Evolutionary conservation across 23 red algal species (phyloP).

Genomic region (Gracilaria domingensis): DNA sequence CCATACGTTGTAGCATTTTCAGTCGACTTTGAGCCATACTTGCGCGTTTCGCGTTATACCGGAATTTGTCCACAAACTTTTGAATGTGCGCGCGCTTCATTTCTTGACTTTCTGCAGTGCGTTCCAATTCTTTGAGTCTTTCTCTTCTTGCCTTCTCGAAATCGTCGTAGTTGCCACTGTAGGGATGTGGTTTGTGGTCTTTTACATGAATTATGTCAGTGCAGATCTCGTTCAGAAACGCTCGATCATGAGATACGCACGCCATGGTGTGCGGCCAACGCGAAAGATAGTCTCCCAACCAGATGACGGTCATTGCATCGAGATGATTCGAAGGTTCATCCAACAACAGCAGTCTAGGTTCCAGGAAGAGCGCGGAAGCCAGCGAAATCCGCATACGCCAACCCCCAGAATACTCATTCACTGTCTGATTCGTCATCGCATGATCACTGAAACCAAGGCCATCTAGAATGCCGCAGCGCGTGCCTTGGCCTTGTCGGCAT

Average conservation of each 20-base stretch:
- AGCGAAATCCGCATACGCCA: conserved; percentile 96
- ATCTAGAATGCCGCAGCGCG: conserved; percentile 85
- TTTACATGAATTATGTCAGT: conserved; percentile 94
- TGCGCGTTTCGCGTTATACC: conserved; percentile 92
- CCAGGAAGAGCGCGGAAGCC: conserved; percentile 87
- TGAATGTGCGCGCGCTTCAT: conserved; percentile 90
- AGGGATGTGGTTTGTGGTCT: conserved; percentile 81
- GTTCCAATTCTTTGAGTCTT: conserved; percentile 73
- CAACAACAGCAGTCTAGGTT: conserved; percentile 89
- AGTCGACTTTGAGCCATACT: conserved; percentile 92
- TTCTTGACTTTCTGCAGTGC: conserved; percentile 79
- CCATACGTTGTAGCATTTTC: conserved; percentile 90
- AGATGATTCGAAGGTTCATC: conserved; percentile 98
- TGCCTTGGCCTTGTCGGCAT: conserved; percentile 84
- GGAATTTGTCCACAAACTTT: conserved; percentile 95
- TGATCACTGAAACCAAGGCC: conserved; percentile 89
- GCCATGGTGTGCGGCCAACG: conserved; percentile 88
- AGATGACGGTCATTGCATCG: conserved; percentile 87
- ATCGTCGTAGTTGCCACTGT: conserved; percentile 97
- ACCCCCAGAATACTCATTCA: conserved; percentile 90
- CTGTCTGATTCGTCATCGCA: conserved; percentile 67
- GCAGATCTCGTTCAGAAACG: conserved; percentile 90
- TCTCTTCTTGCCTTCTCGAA: conserved; percentile 89
- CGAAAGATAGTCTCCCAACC: conserved; percentile 77
- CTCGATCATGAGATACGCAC: conserved; percentile 95